Conservation (phyloP, 202 grass and related monocot species). For the Schoenoplectus triqueter region DNA sequence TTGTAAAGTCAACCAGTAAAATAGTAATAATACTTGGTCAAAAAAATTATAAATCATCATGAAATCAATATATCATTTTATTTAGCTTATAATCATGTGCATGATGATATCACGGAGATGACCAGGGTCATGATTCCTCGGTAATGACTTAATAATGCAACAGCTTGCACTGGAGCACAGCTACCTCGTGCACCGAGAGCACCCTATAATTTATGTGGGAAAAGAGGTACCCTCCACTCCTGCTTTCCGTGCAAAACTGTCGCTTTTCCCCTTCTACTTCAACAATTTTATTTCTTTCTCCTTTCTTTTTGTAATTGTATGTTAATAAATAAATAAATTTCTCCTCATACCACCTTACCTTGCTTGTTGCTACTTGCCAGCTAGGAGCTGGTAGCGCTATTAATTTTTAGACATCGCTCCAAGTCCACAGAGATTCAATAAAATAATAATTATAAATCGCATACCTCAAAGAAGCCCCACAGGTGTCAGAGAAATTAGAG, state of each 20-base stretch:
- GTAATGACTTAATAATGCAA: neutral
- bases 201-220: neutral
- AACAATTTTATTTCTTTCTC: neutral
- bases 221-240: neutral
- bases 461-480: slow-evolving; percentile 3
- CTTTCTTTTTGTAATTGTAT: neutral
- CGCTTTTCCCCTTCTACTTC: slow-evolving; percentile 25
- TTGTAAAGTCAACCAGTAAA: neutral
- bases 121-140: neutral
- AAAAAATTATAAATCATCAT: neutral
- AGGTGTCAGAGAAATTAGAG: slow-evolving; percentile 28
- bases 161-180: neutral
- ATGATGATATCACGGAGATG: neutral
- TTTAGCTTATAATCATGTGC: neutral
- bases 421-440: neutral
- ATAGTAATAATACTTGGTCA: neutral
- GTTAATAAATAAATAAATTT: slow-evolving; percentile 2
- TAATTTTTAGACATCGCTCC: neutral
- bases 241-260: slow-evolving; percentile 42
- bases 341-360: neutral
- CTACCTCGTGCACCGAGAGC: neutral
- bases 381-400: neutral
- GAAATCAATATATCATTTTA: neutral
- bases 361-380: neutral
- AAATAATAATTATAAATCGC: slow-evolving; percentile 25